Conservation (phyloP, 371 early-diverging fungal species). For the Batkoa obscura region DNA sequence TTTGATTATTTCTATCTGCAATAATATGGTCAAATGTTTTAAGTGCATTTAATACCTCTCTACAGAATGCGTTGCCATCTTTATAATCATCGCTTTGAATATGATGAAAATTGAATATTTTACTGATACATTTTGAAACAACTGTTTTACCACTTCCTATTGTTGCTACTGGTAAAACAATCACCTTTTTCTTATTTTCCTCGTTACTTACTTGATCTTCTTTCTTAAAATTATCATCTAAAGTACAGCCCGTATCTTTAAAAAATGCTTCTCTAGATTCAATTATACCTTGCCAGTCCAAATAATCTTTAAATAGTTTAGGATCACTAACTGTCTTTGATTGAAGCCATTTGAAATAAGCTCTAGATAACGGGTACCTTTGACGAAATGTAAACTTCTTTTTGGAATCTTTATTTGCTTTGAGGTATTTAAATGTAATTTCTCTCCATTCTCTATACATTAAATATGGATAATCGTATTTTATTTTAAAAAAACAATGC, state of each 20-base stretch:
- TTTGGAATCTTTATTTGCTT: slow-evolving; percentile 8
- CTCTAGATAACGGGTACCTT: slow-evolving; percentile 32
- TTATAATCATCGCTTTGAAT: slow-evolving; percentile 4
- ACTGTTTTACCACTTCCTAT: slow-evolving; percentile 37
- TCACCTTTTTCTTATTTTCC: slow-evolving; percentile 10
- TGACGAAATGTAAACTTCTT: slow-evolving; percentile 12
- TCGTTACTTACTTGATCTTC: background rate
- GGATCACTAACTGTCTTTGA: slow-evolving; percentile 35
- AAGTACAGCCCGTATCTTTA: slow-evolving; percentile 5
- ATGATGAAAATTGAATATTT: background rate
- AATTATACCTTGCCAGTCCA: slow-evolving; percentile 59
- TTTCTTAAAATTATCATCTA: background rate
- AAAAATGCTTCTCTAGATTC: slow-evolving; percentile 48
- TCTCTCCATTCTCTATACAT: slow-evolving; percentile 91
- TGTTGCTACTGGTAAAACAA: slow-evolving; percentile 50
- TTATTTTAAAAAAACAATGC: slow-evolving; percentile 62
- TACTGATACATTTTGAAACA: background rate
- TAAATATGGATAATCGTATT: slow-evolving; percentile 80
- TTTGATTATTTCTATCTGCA: slow-evolving; percentile 2
- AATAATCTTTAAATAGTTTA: slow-evolving; percentile 43
- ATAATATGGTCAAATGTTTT: background rate
- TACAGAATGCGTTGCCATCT: background rate
- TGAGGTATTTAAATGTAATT: slow-evolving; percentile 37
- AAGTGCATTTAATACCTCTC: background rate
- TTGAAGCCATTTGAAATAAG: slow-evolving; percentile 61